Percentiles rank a stretch among this genome's conserved stretches.
Evolutionary conservation across 2,329 filamentous ascomycete species (phyloP).

Genomic region (Fusarium tupiense): DNA sequence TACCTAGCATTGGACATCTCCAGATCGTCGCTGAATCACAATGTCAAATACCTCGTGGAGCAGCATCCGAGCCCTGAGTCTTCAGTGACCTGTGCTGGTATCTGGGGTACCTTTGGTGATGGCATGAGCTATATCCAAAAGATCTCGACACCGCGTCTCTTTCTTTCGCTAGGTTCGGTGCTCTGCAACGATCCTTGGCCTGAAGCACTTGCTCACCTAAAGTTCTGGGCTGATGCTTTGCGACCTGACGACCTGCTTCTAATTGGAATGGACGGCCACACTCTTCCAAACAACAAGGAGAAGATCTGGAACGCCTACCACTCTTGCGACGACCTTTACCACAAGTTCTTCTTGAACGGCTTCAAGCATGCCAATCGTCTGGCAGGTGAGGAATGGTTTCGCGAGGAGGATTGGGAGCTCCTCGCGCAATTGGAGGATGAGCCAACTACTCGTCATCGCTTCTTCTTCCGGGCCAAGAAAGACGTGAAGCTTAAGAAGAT

Average conservation of each 20-base stretch:
- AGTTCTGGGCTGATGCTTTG: conserved; percentile 50
- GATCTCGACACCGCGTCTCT: conserved; percentile 48
- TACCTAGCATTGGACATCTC: conserved; percentile 56
- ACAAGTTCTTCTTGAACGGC: conserved; percentile 52
- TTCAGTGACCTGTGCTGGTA: conserved; percentile 48
- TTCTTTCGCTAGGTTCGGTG: conserved; percentile 54
- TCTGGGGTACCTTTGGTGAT: conserved; percentile 54
- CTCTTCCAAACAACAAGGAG: conserved; percentile 44
- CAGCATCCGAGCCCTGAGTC: conserved; percentile 41
- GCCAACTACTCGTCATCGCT: conserved; percentile 53
- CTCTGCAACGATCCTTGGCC: conserved; percentile 54
- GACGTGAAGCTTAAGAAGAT: conserved; percentile 44
- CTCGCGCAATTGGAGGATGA: conserved; percentile 49
- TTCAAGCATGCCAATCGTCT: conserved; percentile 51
- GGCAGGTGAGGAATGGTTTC: conserved; percentile 48
- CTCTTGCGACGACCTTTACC: conserved; percentile 48
- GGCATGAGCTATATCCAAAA: conserved; percentile 46
- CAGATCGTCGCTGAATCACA: conserved; percentile 47
- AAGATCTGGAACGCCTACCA: conserved; percentile 56
- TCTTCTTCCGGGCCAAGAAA: conserved; percentile 51
- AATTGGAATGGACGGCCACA: conserved; percentile 55
- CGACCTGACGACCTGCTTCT: conserved; percentile 50
- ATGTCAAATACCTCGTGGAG: conserved; percentile 46
- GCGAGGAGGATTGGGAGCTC: conserved; percentile 51
- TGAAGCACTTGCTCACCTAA: conserved; percentile 48